Base-by-base conservation (phyloP, 1,284 basidiomycete genomes). In the Irpex lacteus region DNA sequence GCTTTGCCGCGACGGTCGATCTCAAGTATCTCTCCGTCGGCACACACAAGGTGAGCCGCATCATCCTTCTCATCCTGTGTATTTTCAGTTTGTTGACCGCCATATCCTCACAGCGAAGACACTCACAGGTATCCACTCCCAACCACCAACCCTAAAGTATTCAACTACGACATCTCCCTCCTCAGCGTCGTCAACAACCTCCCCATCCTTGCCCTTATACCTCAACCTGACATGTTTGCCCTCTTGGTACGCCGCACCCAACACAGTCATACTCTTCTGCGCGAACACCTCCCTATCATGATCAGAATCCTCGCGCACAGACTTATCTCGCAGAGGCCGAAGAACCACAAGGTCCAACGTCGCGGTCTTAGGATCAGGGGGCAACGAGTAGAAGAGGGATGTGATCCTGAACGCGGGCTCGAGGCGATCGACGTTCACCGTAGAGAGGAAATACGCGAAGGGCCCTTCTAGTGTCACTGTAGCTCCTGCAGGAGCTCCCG, bases 361-460 rank as follows among this genome's bases (percentile, higher is more conserved):
- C 0, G 77, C 37, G 8, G n/a, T 32, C 13, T 2, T 40, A 4
- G 73, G 74, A 53, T 78, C 73, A 36, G 73, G 70, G 65, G 80
- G 68, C 61, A 72, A 40, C 62, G 78, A 66, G 53, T 72, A 65
- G 68, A 70, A 75, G 26, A 89, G 80, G 8, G 94, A 92, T 0
- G 88, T 81, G 56, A 95, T 91, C 62, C 89, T 80, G 72, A 98
- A 97, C 1, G 79, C 74, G 1, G 91, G 86, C 75, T 98, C 96
- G 63, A 98, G 81, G 13, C 96, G 82, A 74, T 94, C 89, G 36
- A 92, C 91, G 63, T 94, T 91, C 60, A 92, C 82, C 0, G 91
- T 90, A 5, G 89, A 88, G 19, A 97, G 75, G 72, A 95, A 92
- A 75, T 98, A 98, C 18, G 84, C 79, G 72, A 97, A 98, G 0